Evolutionary conservation across 116 monocot genomes (phyloP).

Genomic region (Posidonia oceanica): DNA sequence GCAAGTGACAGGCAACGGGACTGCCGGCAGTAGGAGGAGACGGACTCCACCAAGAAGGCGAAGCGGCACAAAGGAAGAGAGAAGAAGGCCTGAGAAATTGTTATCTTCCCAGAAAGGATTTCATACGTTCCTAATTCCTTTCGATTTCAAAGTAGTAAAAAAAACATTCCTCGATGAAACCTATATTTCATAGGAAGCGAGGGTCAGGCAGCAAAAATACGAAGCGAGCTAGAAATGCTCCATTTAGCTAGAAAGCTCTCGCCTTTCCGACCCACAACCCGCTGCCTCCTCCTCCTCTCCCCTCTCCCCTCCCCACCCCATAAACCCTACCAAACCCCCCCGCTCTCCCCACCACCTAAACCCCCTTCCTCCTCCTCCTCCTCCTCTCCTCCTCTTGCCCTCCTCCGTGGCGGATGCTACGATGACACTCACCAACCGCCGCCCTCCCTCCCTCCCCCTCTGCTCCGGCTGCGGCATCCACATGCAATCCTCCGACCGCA

Average conservation of each 20-base stretch:
- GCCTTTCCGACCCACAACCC: background rate
- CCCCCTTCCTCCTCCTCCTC: constrained; percentile 8
- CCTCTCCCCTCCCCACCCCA: background rate
- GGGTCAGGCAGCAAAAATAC: too few species aligned
- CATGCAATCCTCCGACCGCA: constrained; percentile 59
- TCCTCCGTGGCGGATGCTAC: constrained; percentile 41
- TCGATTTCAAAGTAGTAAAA: too few species aligned
- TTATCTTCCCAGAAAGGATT: too few species aligned
- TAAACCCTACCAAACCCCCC: background rate
- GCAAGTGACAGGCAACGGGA: too few species aligned
- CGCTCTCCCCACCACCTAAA: background rate
- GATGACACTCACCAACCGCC: constrained; percentile 10
- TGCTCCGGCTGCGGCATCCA: constrained; percentile 86
- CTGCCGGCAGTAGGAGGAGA: too few species aligned
- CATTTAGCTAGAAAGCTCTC: constrained; percentile 2
- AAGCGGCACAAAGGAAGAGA: too few species aligned
- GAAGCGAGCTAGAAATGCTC: background rate
- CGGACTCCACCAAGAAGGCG: too few species aligned
- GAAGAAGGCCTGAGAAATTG: too few species aligned
- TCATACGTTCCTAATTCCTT: too few species aligned
- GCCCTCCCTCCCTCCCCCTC: constrained; percentile 26
- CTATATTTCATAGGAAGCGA: too few species aligned
- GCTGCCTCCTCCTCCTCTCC: background rate
- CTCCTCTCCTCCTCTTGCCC: constrained; percentile 15
- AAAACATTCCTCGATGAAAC: too few species aligned